Conservation (phyloP, 169 alveolate genomes). For the Plasmodium vinckei region DNA sequence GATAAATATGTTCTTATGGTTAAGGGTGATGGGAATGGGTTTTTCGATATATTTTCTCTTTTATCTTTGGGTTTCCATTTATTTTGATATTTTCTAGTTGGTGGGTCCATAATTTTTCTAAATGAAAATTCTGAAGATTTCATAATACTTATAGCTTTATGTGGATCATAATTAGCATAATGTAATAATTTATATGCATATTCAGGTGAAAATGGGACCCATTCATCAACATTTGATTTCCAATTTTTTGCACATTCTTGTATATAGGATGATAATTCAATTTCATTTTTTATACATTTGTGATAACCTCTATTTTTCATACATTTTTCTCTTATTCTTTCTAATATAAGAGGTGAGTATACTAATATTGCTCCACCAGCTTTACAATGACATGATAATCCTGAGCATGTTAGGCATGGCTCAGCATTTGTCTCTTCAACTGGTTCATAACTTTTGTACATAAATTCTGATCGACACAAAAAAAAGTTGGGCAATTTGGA, state of each 20-base stretch:
- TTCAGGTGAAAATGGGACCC: constrained; percentile 93
- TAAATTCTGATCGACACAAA: constrained; percentile 70
- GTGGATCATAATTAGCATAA: constrained; percentile 91
- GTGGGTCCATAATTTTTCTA: constrained; percentile 88
- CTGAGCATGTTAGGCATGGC: constrained; percentile 54
- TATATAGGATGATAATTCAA: constrained; percentile 85
- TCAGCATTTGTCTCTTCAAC: constrained; percentile 40
- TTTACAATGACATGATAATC: constrained; percentile 59
- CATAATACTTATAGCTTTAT: constrained; percentile 88
- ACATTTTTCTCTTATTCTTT: constrained; percentile 61
- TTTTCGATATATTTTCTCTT: constrained; percentile 86
- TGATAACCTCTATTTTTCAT: constrained; percentile 65
- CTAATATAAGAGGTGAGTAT: constrained; percentile 69
- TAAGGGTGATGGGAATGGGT: constrained; percentile 86
- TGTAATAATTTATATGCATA: constrained; percentile 90
- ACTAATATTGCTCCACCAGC: constrained; percentile 71
- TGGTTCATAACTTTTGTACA: constrained; percentile 67
- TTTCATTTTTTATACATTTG: constrained; percentile 70
- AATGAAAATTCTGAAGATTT: constrained; percentile 56
- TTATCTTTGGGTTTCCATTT: constrained; percentile 92
- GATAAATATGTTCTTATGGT: constrained; percentile 83
- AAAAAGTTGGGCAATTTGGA: constrained; percentile 89
- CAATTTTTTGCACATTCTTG: constrained; percentile 90
- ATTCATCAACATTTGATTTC: constrained; percentile 88
- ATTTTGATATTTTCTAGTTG: constrained; percentile 88